Percentiles rank a stretch among this genome's conserved stretches.
Evolutionary conservation across 306 rosid genomes (phyloP).

Genomic region (Cucumis hystrix): DNA sequence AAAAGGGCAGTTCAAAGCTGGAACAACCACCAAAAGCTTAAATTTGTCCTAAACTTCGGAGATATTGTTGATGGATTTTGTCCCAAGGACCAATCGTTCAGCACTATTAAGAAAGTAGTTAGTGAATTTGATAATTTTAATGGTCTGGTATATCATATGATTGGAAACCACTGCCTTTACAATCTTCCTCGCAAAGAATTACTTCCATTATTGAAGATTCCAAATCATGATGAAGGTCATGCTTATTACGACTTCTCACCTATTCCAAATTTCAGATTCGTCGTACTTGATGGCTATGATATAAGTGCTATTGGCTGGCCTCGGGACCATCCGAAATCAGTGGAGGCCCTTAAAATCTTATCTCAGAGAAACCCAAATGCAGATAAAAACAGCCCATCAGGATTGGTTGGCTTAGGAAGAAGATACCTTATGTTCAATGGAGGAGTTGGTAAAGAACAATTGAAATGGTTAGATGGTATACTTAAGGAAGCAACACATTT

Average conservation of each 20-base stretch:
- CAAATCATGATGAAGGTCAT: constrained; percentile 16
- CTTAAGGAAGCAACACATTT: constrained; percentile 54
- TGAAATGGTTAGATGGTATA: constrained; percentile 55
- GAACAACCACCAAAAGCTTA: constrained; percentile 46
- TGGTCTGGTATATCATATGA: constrained; percentile 66
- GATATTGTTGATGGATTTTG: constrained; percentile 89
- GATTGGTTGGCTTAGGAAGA: constrained; percentile 57
- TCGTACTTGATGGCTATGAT: constrained; percentile 78
- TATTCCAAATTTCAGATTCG: constrained; percentile 47
- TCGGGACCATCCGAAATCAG: constrained; percentile 45
- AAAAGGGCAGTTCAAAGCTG: constrained; percentile 68
- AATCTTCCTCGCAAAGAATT: constrained; percentile 70
- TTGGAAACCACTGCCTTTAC: constrained; percentile 94
- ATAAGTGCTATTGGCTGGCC: constrained; percentile 93
- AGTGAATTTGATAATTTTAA: constrained; percentile 42
- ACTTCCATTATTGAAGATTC: constrained; percentile 61
- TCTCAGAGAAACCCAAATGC: constrained; percentile 57
- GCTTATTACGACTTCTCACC: constrained; percentile 88
- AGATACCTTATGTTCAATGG: constrained; percentile 94
- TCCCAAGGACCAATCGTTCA: constrained; percentile 58
- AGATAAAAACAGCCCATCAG: constrained; percentile 72
- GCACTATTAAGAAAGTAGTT: constrained; percentile 40
- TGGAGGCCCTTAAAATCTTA: constrained; percentile 51
- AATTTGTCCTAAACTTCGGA: constrained; percentile 60
- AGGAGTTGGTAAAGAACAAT: constrained; percentile 69